A percentile compares a stretch with the other conserved stretches of the same genome.
Conservation (phyloP, 805 yeast genomes). For the Starmera amethionina region DNA sequence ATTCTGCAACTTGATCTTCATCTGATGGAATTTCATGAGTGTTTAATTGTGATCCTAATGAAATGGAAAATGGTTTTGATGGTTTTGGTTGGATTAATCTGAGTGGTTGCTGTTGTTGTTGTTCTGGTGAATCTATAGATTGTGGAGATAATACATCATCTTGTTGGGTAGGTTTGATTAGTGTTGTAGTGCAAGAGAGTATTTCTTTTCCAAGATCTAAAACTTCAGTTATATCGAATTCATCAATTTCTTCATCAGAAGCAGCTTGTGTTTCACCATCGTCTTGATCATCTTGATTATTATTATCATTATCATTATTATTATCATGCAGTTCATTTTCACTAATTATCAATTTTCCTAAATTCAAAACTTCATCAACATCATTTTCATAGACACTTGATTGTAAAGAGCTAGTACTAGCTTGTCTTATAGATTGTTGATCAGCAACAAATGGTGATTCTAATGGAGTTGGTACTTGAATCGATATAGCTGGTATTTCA, state of each 20-base stretch:
- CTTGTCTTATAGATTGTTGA: background rate
- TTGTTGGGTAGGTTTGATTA: background rate
- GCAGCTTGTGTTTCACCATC: too few species aligned
- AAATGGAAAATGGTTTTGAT: background rate
- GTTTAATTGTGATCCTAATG: background rate
- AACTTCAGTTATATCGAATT: too few species aligned
- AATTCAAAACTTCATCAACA: too few species aligned
- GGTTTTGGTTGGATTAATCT: background rate
- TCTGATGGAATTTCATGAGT: background rate
- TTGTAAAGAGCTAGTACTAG: too few species aligned
- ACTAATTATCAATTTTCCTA: too few species aligned
- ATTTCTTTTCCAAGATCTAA: background rate
- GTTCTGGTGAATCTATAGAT: background rate
- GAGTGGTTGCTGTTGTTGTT: background rate
- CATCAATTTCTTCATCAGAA: too few species aligned
- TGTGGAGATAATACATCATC: background rate
- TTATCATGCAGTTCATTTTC: background rate
- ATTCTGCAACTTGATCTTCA: too few species aligned
- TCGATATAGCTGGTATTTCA: background rate
- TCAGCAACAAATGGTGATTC: background rate
- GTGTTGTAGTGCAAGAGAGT: background rate
- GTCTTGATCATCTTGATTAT: too few species aligned
- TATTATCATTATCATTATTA: background rate
- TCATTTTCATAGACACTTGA: too few species aligned
- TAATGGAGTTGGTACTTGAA: conserved; percentile 1